These are phyloP conservation scores for Heliamphora pulchella DNA, from an alignment of 179 eudicot genomes.

Conservation along the genomic window DNA sequence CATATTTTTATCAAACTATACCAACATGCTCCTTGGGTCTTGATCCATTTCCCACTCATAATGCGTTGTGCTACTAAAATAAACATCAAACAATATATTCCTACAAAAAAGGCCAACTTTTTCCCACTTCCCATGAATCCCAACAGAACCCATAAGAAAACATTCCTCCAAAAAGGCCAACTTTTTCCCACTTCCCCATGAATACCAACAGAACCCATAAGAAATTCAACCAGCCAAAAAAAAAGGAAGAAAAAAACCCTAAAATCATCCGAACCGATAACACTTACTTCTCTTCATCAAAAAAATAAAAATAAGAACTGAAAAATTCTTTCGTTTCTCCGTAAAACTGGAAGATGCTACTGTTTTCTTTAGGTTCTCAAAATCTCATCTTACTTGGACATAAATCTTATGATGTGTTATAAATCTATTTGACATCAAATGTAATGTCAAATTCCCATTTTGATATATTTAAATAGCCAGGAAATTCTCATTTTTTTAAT, in stretches of 20 bases:
- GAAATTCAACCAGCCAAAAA: not conserved
- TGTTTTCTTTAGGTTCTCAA: not conserved
- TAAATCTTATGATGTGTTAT: not conserved
- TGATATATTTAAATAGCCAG: no score
- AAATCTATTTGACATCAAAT: not conserved
- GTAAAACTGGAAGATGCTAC: not conserved
- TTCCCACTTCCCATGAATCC: no score
- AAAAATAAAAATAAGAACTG: not conserved
- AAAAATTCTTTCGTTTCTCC: not conserved
- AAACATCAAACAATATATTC: not conserved
- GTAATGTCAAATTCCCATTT: no score
- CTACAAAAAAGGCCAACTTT: not conserved
- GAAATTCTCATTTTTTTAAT: no score
- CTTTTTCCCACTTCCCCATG: not conserved
- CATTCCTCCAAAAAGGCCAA: not conserved
- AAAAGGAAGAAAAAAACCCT: not conserved
- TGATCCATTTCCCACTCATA: not conserved
- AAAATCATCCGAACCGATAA: no score
- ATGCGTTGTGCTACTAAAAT: no score
- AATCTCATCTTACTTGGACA: not conserved
- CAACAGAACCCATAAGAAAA: no score
- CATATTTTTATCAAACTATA: not conserved
- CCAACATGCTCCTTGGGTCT: not conserved
- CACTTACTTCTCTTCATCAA: not conserved
- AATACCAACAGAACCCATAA: not conserved